A percentile compares a stretch with the other conserved stretches of the same genome.
phyloP scores from a whole-genome alignment of 2,329 filamentous ascomycete species.

The Nigrospora oryzae region DNA sequence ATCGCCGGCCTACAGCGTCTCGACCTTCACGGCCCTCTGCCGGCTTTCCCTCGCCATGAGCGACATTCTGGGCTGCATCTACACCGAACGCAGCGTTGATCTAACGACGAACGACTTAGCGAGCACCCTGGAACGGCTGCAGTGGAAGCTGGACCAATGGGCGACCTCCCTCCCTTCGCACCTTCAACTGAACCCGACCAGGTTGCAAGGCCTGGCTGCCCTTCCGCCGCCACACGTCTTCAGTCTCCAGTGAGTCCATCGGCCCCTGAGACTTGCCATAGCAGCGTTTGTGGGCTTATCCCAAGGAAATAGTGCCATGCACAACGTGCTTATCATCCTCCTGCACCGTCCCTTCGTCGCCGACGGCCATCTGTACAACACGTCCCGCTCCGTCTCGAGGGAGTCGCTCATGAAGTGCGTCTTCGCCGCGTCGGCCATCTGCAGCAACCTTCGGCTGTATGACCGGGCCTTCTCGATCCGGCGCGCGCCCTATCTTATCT shows the following conservation, averaged over 20 bases:
- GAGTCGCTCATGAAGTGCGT: conserved; percentile 36
- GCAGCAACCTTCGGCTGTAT: conserved; percentile 32
- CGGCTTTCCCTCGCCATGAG: conserved; percentile 38
- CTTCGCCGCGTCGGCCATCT: conserved; percentile 34
- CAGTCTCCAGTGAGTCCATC: conserved; percentile 24
- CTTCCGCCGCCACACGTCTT: conserved; percentile 35
- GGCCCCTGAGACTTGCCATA: conserved; percentile 2
- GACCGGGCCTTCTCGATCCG: conserved; percentile 33
- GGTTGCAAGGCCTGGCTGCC: conserved; percentile 3
- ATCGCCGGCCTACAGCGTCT: conserved; percentile 30
- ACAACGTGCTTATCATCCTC: conserved; percentile 42
- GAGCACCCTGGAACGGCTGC: conserved; percentile 24
- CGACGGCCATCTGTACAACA: conserved; percentile 37
- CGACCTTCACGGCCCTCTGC: conserved; percentile 31
- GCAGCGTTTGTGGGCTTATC: background rate
- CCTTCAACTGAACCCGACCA: conserved; percentile 26
- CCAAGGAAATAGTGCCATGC: conserved; percentile 26
- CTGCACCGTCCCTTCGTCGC: conserved; percentile 44
- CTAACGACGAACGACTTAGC: conserved; percentile 24
- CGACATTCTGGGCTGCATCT: conserved; percentile 33
- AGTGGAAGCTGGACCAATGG: conserved; percentile 34
- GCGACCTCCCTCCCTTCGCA: conserved; percentile 29
- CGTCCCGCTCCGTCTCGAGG: conserved; percentile 28
- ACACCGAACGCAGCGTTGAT: conserved; percentile 30
- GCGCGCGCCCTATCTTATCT: conserved; percentile 42